These are phyloP conservation scores for Trypanosoma rangeli DNA, from an alignment of 208 protist species.

Conservation along the genomic window DNA sequence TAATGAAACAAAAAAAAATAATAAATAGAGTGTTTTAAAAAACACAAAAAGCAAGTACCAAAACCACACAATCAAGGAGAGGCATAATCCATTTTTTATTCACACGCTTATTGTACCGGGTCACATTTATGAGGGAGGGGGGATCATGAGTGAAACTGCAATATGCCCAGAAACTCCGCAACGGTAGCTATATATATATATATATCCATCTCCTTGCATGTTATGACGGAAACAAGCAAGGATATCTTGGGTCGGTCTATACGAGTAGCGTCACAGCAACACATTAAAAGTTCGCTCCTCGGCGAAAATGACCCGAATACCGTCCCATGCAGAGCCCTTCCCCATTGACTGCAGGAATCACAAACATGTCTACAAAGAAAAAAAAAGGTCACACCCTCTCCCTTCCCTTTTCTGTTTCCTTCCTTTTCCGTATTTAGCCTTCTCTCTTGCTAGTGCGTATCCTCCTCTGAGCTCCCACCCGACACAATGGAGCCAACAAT, in stretches of 20 bases:
- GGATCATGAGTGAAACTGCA: not conserved
- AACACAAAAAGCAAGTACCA: not conserved
- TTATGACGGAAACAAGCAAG: not conserved
- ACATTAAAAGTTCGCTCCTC: constrained; percentile 20
- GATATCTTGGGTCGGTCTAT: constrained; percentile 45
- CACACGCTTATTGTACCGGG: not conserved
- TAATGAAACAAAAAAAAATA: no score
- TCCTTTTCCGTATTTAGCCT: not conserved
- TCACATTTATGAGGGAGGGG: not conserved
- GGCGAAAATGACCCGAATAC: constrained; percentile 36
- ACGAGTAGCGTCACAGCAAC: constrained; percentile 34
- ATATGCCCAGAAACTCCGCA: not conserved
- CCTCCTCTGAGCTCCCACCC: no score
- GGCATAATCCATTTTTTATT: not conserved
- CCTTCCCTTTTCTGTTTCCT: not conserved
- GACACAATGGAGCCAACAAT: no score
- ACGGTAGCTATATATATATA: constrained; percentile 2
- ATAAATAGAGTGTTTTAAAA: not conserved
- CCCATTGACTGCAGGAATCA: not conserved
- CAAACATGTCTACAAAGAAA: constrained; percentile 3
- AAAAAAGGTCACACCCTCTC: not conserved
- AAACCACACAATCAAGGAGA: not conserved
- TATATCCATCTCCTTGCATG: not conserved
- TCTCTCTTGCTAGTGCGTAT: no score
- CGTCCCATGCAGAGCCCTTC: not conserved